Base-by-base conservation (phyloP, 805 yeast species). In the Yarrowia deformans region DNA sequence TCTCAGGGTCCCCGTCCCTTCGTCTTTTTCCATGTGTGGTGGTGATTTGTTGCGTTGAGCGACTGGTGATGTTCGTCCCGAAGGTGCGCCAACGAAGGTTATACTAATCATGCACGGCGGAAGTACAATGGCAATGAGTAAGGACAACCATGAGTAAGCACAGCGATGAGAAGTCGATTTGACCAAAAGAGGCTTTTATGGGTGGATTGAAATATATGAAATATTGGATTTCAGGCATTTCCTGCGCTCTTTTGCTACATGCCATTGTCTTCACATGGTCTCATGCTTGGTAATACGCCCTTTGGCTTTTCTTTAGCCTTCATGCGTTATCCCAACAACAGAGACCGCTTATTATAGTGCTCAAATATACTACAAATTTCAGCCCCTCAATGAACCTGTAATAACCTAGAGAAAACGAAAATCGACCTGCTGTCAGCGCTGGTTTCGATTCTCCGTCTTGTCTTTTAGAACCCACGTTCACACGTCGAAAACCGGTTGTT, bases 1-100 rank as follows among this genome's bases (percentile, higher is more conserved):
- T 56, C 63, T 56, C 63, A 56, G 63, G 63, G 63, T 56, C 63
- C 63, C 63, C 63, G 63, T 56, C 63, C 63, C 63, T 56, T 56
- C 63, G 63, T 56, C 63, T 56, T 56, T 56, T 56, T 56, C 63
- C 63, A 56, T 56, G 45, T 39, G 45, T 37, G 29, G 63, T 56
- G 63, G 29, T 23, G 29, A n/a, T 23, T 40, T 35, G 48, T 32
- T 56, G 63, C 37, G 63, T 56, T 40, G 37, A 40, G 63, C 48
- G 46, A 42, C 60, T 40, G 48, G 48, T 29, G 63, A 56, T 56
- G 63, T 56, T 56, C 63, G 29, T 40, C 23, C 8, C 29, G 63
- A 42, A 40, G 60, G 60, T 39, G 58, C 37, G 58, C 60, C 32
- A n/a, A 40, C 37, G 61, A 56, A 56, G 48, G 63, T 56, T 56